Evolutionary conservation across 1,139 yeast species (phyloP), one percentile per base, ranked within the genome.

Genomic region (Meyerozyma carpophila): DNA sequence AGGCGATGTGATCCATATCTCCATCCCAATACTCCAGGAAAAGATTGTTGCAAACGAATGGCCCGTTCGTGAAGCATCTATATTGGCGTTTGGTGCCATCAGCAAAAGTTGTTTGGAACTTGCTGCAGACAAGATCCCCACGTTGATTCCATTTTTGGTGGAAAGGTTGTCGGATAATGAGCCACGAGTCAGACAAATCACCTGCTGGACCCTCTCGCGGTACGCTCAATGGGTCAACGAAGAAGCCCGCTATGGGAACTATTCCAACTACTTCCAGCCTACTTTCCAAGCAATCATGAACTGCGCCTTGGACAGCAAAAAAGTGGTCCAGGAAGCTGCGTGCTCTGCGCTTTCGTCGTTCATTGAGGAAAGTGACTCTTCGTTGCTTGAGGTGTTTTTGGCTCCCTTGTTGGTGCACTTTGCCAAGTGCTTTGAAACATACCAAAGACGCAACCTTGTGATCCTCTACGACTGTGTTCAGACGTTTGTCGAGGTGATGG

Each of bases 171-270:
- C 73, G 44, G 97, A 91, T 61, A 63, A 68, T 11, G 86, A 90
- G 63, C 84, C 96, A 7, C 78, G 95, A 39, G 96, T 93, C 8
- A 77, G 98, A 52, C 95, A 89, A 62, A 93, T 93, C 44, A 73
- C 96, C 0, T 91, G 98, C 67, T 93, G 98, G 98, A 88, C 98
- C 0, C 68, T 93, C 42, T 85, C 96, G 36, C 75, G 98, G 46
- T 93, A 83, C 60, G 77, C 95, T 1, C 57, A 78, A 4, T 91
- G 96, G 96, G 85, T 91, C 16, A 75, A 84, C 43, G 73, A 73
- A 18, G 88, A 84, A 56, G 84, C 84, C 2, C 73, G 68, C 37
- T 82, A 82, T 29, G 86, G 84, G 3, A 66, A 75, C 24, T 84
- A 81, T 57, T 75, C 89, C 14, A 77, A 71, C 52, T 84, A 84